Base-by-base conservation (phyloP, 495 filamentous ascomycete species). In the Immersiella caudata region DNA sequence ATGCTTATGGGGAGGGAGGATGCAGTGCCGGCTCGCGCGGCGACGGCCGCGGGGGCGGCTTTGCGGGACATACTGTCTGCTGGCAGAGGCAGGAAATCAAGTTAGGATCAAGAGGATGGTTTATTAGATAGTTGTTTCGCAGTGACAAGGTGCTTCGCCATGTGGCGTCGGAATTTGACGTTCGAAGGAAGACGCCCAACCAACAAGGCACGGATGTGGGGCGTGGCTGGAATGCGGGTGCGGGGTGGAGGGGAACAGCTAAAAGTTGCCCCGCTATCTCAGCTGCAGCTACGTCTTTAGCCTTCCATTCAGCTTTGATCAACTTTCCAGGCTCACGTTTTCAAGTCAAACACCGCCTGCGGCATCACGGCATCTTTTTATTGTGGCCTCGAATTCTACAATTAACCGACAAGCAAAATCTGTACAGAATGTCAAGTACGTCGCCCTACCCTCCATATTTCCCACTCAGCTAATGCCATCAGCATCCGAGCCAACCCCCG, bases 401-500 rank as follows among this genome's bases (percentile, higher is more conserved):
- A 46, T 6, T 14, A 5, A 46, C 11, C 9, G 14, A 18, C 40
- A 46, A 33, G 27, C 18, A 20, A 8, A 26, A 6, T 18, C 27
- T 11, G 26, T n/a, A 12, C 25, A 60, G 33, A 60, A 60, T 60
- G 57, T 27, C 52, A 6, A 26, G 29, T 35, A 21, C 16, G 26
- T 60, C 27, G 0, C 29, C 25, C 29, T 60, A 1, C 11, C 29
- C 18, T 25, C 18, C 29, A 7, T 40, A n/a, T 12, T 2, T 12
- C 26, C 6, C 18, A 51, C 49, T 25, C 46, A 54, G 61, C 74
- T 78, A 70, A 75, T 65, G 74, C 49, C 16, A 14, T 16, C 63
- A 54, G 26, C 64, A 21, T 26, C 56, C 69, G 87, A 88, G 54
- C 83, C 77, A 22, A 84, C 85, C 58, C 78, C 82, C 46, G 86